Conservation (phyloP, 139 green algal genomes). For the Coccomyxa sp. region DNA sequence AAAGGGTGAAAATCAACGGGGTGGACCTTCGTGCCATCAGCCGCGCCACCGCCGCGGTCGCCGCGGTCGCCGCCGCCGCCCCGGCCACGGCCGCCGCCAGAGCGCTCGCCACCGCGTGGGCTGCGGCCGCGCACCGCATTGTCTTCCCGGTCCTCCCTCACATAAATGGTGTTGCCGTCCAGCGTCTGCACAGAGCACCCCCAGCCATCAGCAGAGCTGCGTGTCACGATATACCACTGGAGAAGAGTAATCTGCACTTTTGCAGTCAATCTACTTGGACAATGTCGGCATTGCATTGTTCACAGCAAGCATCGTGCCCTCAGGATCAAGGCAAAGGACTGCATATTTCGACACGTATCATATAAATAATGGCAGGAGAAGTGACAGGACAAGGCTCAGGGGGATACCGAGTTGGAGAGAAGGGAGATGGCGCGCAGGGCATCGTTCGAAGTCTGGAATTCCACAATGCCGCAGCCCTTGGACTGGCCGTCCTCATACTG, state of each 20-base stretch:
- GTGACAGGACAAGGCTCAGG: not conserved
- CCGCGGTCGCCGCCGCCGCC: not conserved
- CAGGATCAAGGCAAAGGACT: not conserved
- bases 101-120: not conserved
- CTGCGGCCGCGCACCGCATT: not conserved
- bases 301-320: too few relatives aligned
- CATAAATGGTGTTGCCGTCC: constrained; percentile 38
- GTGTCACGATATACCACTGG: not conserved
- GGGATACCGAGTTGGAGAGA: constrained; percentile 49
- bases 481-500: constrained; percentile 46
- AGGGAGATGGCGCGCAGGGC: constrained; percentile 56
- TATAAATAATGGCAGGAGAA: not conserved
- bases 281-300: too few relatives aligned
- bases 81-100: not conserved
- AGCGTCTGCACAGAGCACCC: constrained; percentile 28
- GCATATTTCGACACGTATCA: not conserved
- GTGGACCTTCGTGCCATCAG: not conserved
- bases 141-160: constrained; percentile 55
- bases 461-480: constrained; percentile 79
- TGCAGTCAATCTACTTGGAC: too few relatives aligned
- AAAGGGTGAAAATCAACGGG: too few relatives aligned
- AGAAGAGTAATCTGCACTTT: constrained; percentile 13
- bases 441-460: constrained; percentile 56
- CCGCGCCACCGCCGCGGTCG: constrained; percentile 1
- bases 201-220: not conserved